These are phyloP conservation scores for Myriosclerotinia duriaeana DNA, from an alignment of 2,329 filamentous ascomycete genomes.

Conservation along the genomic window DNA sequence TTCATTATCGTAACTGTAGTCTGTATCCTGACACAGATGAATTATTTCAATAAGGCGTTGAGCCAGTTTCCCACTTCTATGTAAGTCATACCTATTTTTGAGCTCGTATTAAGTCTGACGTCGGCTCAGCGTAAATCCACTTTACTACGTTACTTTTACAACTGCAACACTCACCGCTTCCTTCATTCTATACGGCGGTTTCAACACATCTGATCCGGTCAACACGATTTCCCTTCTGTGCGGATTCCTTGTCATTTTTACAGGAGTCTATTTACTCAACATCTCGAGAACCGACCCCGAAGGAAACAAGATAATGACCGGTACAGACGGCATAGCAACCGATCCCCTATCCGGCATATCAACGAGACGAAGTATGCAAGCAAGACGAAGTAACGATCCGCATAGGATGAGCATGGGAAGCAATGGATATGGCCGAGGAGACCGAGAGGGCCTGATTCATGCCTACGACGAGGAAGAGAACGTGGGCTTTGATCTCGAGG, in stretches of 20 bases:
- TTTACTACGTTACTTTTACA: constrained; percentile 97
- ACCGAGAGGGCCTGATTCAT: constrained; percentile 80
- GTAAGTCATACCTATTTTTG: constrained; percentile 53
- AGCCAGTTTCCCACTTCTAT: constrained; percentile 97
- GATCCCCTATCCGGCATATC: constrained; percentile 87
- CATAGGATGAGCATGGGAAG: constrained; percentile 63
- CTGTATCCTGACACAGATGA: constrained; percentile 98
- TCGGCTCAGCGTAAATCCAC: constrained; percentile 61
- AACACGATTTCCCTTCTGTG: constrained; percentile 90
- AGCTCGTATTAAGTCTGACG: constrained; percentile 5
- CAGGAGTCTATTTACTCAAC: constrained; percentile 92
- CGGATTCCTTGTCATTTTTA: constrained; percentile 92
- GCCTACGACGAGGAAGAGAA: constrained; percentile 84
- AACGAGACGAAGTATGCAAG: constrained; percentile 91
- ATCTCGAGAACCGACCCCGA: constrained; percentile 91
- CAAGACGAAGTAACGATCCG: constrained; percentile 67
- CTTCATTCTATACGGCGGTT: constrained; percentile 92
- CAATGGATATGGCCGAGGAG: constrained; percentile 56
- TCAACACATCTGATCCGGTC: constrained; percentile 89
- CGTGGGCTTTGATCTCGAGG: constrained; percentile 71
- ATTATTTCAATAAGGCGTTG: constrained; percentile 98
- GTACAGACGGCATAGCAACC: constrained; percentile 78
- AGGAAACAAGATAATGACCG: constrained; percentile 64
- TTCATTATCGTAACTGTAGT: constrained; percentile 91
- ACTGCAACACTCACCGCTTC: constrained; percentile 91